Conservation (phyloP, 192 early-diverging fungal species). For the Dispira simplex region DNA sequence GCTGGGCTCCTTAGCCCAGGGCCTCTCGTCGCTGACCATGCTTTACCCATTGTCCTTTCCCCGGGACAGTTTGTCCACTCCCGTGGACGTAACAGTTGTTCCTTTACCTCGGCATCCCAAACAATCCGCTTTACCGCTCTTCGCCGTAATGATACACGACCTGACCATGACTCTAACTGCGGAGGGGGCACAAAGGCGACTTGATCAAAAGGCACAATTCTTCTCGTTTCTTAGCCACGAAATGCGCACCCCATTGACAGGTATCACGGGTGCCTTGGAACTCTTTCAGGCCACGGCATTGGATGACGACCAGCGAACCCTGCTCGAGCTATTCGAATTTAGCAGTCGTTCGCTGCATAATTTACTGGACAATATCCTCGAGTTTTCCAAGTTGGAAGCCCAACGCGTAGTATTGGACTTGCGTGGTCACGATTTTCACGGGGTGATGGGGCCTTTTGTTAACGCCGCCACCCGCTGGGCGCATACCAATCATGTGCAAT, state of each 20-base stretch:
- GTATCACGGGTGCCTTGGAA: conserved; percentile 61
- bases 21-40: not conserved
- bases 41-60: conserved; percentile 4
- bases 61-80: not conserved
- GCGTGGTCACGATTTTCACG: conserved; percentile 45
- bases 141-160: not conserved
- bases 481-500: conserved; percentile 47
- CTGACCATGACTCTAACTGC: not conserved
- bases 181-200: not conserved
- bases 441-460: conserved; percentile 47
- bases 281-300: conserved; percentile 62
- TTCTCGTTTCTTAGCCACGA: conserved; percentile 73
- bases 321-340: conserved; percentile 30
- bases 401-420: conserved; percentile 69
- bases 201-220: conserved; percentile 27
- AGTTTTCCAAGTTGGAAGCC: conserved; percentile 74
- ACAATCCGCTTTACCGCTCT: not conserved
- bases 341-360: conserved; percentile 34
- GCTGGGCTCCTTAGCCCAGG: not conserved
- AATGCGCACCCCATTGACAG: conserved; percentile 73
- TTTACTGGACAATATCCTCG: conserved; percentile 74
- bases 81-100: not conserved
- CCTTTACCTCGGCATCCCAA: not conserved
- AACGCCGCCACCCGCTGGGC: conserved; percentile 54
- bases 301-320: conserved; percentile 52